A percentile compares a stretch with the other conserved stretches of the same genome.
Evolutionary conservation across 306 rosid species (phyloP).

Genomic region (Prunus dulcis): DNA sequence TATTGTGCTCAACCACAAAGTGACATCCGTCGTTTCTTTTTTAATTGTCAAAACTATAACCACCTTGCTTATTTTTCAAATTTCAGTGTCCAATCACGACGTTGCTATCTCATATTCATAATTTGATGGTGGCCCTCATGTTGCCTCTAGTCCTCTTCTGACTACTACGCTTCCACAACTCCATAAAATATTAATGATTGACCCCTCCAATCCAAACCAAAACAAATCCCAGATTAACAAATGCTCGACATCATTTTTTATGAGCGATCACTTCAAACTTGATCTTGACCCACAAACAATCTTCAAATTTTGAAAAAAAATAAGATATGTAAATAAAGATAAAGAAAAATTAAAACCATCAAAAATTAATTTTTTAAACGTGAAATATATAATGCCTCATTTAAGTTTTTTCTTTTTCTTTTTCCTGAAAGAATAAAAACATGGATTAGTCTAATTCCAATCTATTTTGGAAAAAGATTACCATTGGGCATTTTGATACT

Average conservation of each 20-base stretch:
- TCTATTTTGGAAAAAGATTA: neutral
- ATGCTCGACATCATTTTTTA: neutral
- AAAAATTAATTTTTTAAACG: neutral
- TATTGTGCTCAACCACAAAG: no score
- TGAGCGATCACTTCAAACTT: neutral
- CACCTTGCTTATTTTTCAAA: slow-evolving; percentile 8
- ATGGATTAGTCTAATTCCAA: neutral
- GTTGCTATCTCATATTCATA: neutral
- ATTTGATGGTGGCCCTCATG: neutral
- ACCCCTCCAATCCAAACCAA: neutral
- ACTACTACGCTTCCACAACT: slow-evolving; percentile 5
- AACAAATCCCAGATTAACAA: neutral
- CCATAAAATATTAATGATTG: neutral
- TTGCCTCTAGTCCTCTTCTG: neutral
- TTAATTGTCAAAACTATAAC: no score
- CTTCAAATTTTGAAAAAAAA: neutral
- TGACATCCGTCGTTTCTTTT: no score
- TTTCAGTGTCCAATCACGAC: neutral
- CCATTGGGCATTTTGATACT: neutral
- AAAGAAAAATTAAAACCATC: neutral
- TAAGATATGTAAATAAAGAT: neutral
- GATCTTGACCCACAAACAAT: neutral
- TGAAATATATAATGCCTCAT: neutral
- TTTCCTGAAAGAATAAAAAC: neutral
- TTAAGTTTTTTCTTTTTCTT: no score